Conservation (phyloP, 1,284 basidiomycete genomes). For the Naganishia albida region DNA sequence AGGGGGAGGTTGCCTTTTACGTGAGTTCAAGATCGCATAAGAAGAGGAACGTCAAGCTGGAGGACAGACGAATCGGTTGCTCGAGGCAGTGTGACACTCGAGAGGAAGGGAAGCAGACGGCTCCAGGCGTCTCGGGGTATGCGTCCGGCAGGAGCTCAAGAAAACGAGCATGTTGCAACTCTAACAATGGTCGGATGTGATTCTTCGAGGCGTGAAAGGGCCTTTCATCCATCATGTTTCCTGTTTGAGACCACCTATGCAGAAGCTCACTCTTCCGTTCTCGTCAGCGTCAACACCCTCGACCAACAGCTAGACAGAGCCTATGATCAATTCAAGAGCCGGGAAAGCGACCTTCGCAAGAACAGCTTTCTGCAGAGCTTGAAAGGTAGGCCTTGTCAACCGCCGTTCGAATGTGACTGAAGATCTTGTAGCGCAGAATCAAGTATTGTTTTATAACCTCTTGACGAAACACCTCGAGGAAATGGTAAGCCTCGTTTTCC, state of each 20-base stretch:
- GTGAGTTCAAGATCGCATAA: neutral
- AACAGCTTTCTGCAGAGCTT: conserved; percentile 69
- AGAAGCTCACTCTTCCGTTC: neutral
- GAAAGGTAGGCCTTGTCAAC: conserved; percentile 54
- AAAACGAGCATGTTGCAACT: too few relatives aligned
- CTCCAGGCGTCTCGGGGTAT: too few relatives aligned
- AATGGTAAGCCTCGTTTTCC: conserved; percentile 26
- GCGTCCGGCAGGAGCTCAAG: too few relatives aligned
- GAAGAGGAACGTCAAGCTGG: too few relatives aligned
- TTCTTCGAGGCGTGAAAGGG: too few relatives aligned
- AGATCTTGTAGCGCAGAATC: conserved; percentile 61
- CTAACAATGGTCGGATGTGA: too few relatives aligned
- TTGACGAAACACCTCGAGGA: conserved; percentile 63
- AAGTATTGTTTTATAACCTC: conserved; percentile 71
- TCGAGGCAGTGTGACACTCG: too few relatives aligned
- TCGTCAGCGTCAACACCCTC: conserved; percentile 63
- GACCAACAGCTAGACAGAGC: conserved; percentile 71
- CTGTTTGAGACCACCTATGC: too few relatives aligned
- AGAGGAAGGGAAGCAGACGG: too few relatives aligned
- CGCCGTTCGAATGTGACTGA: neutral
- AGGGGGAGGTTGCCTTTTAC: conserved; percentile 55
- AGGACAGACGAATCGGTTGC: too few relatives aligned
- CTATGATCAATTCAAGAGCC: conserved; percentile 58
- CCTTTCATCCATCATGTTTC: too few relatives aligned
- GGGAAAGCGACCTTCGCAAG: conserved; percentile 62